Percentiles rank a stretch among this genome's conserved stretches.
These are phyloP conservation scores for Hypomyces perniciosus DNA, from an alignment of 2,329 filamentous ascomycete genomes.

Conservation along the genomic window DNA sequence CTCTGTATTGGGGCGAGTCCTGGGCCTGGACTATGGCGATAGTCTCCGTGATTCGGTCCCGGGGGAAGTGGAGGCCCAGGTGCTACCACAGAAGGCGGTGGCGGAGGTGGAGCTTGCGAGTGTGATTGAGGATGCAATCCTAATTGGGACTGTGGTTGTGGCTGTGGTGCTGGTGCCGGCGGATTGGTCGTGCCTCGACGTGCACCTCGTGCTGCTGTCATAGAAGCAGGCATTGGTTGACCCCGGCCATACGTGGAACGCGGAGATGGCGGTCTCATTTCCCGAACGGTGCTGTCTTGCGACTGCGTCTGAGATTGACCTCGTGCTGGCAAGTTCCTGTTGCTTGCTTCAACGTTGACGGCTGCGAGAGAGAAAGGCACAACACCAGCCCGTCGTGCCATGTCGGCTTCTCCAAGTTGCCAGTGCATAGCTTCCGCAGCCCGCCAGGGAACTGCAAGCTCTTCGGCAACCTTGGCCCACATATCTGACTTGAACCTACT, in stretches of 20 bases:
- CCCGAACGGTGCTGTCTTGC: conserved; percentile 40
- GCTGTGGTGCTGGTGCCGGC: conserved; percentile 24
- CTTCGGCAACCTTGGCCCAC: conserved; percentile 93
- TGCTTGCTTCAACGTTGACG: conserved; percentile 41
- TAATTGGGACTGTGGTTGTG: conserved; percentile 23
- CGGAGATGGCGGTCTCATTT: conserved; percentile 37
- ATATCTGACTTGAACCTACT: conserved; percentile 91
- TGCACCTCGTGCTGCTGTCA: conserved; percentile 30
- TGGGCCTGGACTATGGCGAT: conserved; percentile 31
- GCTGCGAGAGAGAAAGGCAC: conserved; percentile 71
- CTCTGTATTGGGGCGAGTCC: conserved; percentile 50
- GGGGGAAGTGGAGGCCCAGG: conserved; percentile 20
- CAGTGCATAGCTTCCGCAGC: conserved; percentile 98
- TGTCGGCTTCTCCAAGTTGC: conserved; percentile 88
- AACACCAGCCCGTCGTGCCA: conserved; percentile 86
- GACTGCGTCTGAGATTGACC: conserved; percentile 40
- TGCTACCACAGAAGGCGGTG: conserved; percentile 1
- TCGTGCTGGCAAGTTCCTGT: conserved; percentile 33
- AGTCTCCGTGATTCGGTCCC: conserved; percentile 25
- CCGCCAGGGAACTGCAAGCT: conserved; percentile 92
- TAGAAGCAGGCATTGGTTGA: conserved; percentile 25
- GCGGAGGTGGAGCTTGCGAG: not conserved
- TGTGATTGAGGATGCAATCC: conserved; percentile 19
- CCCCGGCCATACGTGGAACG: conserved; percentile 35
- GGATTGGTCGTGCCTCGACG: conserved; percentile 33